Evolutionary conservation across 2,329 filamentous ascomycete genomes (phyloP), one percentile per base, ranked within the genome.

Genomic region (Venturia pyrina): DNA sequence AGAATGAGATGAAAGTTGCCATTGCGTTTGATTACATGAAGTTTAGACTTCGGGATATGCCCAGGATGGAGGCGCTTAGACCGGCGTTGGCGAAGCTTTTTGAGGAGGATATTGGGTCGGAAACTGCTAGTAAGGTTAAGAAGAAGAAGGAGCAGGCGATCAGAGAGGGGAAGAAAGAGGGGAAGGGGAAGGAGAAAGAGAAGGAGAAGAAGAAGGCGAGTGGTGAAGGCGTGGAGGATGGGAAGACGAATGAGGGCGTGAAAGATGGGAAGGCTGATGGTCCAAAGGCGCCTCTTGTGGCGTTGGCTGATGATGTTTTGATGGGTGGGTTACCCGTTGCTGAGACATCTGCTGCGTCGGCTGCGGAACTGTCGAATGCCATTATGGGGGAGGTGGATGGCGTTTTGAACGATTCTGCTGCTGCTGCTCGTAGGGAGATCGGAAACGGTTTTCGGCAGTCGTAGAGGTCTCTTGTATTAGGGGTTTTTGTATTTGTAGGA

Each of bases 11-110:
- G 37, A 53, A 57, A 13, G 48, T 91, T 19, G 81, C 90, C 66
- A 83, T 92, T 66, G 90, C 88, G 1, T 91, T 91, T 74, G 90
- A 95, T 72, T 86, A 90, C 70, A 93, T 93, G 89, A 79, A 83
- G 5, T 85, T 92, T 50, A 86, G 82, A 73, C 77, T 92, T 40
- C 85, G 86, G 10, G 88, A 91, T 69, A 89, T 91, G 69, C 83
- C 83, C 67, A 81, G 87, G 75, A 81, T 90, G 60, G 85, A 86
- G 69, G 80, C 81, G 69, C 89, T 85, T 71, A 79, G 85, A 66
- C 83, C 84, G 15, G 86, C 86, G 21, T 70, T 90, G 66, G 76
- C 82, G 68, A 79, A 80, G 73, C 73, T 89, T 67, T 81, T 88
- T 70, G 78, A 79, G 64, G 75, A 77, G 40, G 73, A 74, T 50